Conservation (phyloP, 345 rosid species). For the Lenwebbia sp. region DNA sequence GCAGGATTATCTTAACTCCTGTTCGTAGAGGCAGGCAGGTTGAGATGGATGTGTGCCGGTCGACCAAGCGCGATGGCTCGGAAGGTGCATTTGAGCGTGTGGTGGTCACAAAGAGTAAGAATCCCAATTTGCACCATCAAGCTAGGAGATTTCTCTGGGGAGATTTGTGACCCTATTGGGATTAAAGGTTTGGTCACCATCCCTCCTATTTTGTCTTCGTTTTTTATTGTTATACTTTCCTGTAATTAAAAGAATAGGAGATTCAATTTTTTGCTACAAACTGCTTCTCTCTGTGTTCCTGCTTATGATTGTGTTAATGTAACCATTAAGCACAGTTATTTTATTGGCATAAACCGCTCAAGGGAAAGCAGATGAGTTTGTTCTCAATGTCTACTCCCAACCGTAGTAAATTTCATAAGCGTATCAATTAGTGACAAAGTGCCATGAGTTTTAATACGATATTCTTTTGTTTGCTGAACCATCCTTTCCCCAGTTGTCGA, state of each 20-base stretch:
- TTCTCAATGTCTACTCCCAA: not conserved
- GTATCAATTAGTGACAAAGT: not conserved
- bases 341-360: not conserved
- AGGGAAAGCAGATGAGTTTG: not conserved
- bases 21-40: slow-evolving; percentile 74
- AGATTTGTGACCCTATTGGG: slow-evolving; percentile 62
- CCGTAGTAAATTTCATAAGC: not conserved
- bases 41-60: slow-evolving; percentile 52
- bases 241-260: not conserved
- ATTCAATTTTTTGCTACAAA: not conserved
- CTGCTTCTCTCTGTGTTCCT: not conserved
- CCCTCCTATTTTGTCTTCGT: not conserved
- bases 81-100: slow-evolving; percentile 65
- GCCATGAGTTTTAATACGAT: not conserved
- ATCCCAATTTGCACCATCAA: slow-evolving; percentile 59
- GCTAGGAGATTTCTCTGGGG: slow-evolving; percentile 81
- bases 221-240: not conserved
- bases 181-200: not conserved
- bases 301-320: not conserved
- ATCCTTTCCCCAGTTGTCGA: not conserved
- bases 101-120: slow-evolving; percentile 61
- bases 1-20: slow-evolving; percentile 72
- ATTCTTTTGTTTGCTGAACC: not conserved
- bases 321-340: not conserved
- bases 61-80: slow-evolving; percentile 51